Evolutionary conservation across 495 filamentous ascomycete species (phyloP), one percentile per base, ranked within the genome.

Genomic region (Daldinia vernicosa): DNA sequence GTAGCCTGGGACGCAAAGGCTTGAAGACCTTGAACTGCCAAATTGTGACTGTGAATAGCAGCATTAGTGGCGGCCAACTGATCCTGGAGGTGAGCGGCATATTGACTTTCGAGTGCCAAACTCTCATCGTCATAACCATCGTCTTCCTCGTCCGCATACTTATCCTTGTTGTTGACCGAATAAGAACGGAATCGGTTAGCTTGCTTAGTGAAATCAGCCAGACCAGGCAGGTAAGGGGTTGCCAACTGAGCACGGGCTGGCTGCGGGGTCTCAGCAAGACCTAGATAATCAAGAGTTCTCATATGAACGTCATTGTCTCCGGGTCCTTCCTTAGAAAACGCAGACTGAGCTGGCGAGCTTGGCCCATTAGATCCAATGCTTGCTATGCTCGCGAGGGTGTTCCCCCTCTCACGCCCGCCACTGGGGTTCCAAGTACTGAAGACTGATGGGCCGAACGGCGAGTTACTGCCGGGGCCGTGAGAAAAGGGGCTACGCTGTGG

Each of bases 91-190:
- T 82, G 79, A 39, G 90, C 89, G 43, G 89, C 89, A 69, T 90
- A 91, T 26, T 90, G 88, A 63, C 85, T 90, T 58, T 91, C 89
- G n/a, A 89, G 86, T 12, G 89, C 90, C 22, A 94, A 87, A 63
- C 91, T 77, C 9, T 92, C 88, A 12, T 91, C 89, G 53, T 91
- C 91, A 56, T 90, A 91, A 63, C 93, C 89, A 43, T 94, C 93
- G 17, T 96, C 91, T 26, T 98, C 95, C 67, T 97, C 93, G 63
- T 97, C 94, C 0, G 92, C 95, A 75, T 98, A 98, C 80, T 96
- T 97, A 77, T 98, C 95, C 79, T 96, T 98, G 43, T 96, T 95
- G 79, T 99, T 98, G 53, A 99, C 95, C 22, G 95, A 99, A 78
- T 97, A 98, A 30, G 95, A 99, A 17, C 95, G 89, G 80, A 98